phyloP scores from a whole-genome alignment of 306 rosid genomes.

The Quercus suber region DNA sequence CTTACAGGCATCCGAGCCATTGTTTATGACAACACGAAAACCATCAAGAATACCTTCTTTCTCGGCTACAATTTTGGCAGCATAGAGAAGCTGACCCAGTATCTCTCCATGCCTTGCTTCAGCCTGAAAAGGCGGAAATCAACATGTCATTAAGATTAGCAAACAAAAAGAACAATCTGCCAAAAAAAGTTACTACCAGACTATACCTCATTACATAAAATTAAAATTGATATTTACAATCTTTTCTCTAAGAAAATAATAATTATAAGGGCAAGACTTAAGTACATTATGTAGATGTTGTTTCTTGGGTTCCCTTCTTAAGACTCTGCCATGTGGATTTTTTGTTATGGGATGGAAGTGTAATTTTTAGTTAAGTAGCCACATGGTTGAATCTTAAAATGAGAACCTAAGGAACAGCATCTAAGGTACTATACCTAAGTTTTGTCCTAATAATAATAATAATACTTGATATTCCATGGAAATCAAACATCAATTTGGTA shows the following conservation, averaged over 20 bases:
- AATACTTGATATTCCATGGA: too few species aligned
- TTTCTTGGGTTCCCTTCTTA: accelerated
- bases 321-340: too few species aligned
- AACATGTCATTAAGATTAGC: neutral
- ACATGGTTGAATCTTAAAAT: too few species aligned
- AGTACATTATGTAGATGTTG: accelerated
- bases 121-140: constrained; percentile 41
- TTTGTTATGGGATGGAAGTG: too few species aligned
- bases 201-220: neutral
- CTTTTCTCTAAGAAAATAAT: too few species aligned
- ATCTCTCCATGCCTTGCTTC: constrained; percentile 67
- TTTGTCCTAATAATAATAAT: too few species aligned
- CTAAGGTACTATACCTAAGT: too few species aligned
- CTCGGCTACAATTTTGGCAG: constrained; percentile 78
- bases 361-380: too few species aligned
- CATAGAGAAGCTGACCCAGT: constrained; percentile 74
- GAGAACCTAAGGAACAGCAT: accelerated
- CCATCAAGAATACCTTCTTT: constrained; percentile 80
- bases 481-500: neutral
- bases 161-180: neutral
- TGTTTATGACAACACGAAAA: constrained; percentile 83
- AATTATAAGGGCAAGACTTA: too few species aligned
- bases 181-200: neutral
- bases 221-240: neutral
- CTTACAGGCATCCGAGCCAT: constrained; percentile 78